A percentile compares a stretch with the other conserved stretches of the same genome.
phyloP scores from a whole-genome alignment of 345 rosid species.

The Carallia pectinifolia region DNA sequence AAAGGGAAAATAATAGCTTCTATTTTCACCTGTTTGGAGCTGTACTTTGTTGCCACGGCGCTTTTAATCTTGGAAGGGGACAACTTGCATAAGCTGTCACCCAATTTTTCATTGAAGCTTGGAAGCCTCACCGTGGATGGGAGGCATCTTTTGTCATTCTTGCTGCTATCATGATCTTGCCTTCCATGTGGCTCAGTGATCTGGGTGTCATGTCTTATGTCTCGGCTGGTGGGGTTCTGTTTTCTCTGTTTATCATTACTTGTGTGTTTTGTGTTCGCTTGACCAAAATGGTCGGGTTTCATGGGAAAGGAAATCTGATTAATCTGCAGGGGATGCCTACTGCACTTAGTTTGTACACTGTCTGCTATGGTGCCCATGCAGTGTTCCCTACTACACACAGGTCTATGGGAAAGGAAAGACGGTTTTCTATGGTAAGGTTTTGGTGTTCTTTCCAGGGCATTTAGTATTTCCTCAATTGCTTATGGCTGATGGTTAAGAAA shows the following conservation, averaged over 20 bases:
- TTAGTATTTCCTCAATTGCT: no score
- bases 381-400: constrained; percentile 43
- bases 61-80: constrained; percentile 48
- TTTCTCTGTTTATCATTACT: constrained; percentile 32
- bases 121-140: constrained; percentile 30
- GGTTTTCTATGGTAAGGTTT: constrained; percentile 34
- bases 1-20: constrained; percentile 42
- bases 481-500: no score
- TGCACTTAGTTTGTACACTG: constrained; percentile 38
- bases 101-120: constrained; percentile 26
- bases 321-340: constrained; percentile 43
- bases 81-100: constrained; percentile 42
- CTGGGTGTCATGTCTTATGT: constrained; percentile 40
- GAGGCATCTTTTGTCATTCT: constrained; percentile 34
- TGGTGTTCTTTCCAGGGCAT: no score
- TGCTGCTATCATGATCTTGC: constrained; percentile 33
- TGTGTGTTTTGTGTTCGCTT: constrained; percentile 40
- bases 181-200: constrained; percentile 41
- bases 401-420: constrained; percentile 44
- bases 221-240: constrained; percentile 46
- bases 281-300: constrained; percentile 32
- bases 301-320: constrained; percentile 29
- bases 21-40: constrained; percentile 36
- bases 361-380: constrained; percentile 49
- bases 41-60: constrained; percentile 49